A percentile compares a stretch with the other conserved stretches of the same genome.
These are phyloP conservation scores for Ampelocalamus luodianensis DNA, from an alignment of 176 grass and related monocot genomes.

Conservation along the genomic window DNA sequence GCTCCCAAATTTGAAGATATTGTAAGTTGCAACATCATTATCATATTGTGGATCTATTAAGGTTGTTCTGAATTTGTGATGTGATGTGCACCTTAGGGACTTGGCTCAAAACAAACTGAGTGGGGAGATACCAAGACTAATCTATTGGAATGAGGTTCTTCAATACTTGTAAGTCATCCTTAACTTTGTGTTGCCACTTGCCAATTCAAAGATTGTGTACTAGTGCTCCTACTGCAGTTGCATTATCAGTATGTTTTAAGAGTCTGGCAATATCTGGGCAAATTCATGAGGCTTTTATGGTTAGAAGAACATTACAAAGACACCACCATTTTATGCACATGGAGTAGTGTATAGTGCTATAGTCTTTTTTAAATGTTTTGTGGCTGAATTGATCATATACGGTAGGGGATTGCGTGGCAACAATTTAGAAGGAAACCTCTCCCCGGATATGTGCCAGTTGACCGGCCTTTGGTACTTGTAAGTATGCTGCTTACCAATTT, in stretches of 20 bases:
- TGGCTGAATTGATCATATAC: not conserved
- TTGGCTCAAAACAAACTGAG: constrained; percentile 90
- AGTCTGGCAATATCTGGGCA: not conserved
- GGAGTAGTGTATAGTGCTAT: not conserved
- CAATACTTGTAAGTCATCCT: constrained; percentile 81
- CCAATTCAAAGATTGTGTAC: constrained; percentile 1
- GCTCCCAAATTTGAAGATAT: constrained; percentile 88
- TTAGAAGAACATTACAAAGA: not conserved
- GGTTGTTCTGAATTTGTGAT: not conserved
- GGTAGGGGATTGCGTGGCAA: constrained; percentile 87
- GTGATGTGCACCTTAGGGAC: constrained; percentile 55
- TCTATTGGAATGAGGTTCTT: constrained; percentile 99
- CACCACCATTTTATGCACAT: not conserved
- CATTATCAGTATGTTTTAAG: constrained; percentile 11
- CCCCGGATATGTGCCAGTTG: constrained; percentile 89
- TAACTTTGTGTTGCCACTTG: not conserved
- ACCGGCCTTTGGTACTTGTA: constrained; percentile 99
- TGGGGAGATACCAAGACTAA: constrained; percentile 93
- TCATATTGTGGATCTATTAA: not conserved
- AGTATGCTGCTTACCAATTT: constrained; percentile 31
- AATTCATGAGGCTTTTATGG: not conserved
- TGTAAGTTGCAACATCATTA: constrained; percentile 58
- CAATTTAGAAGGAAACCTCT: constrained; percentile 79
- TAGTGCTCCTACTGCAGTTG: not conserved
- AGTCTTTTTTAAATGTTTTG: not conserved